Evolutionary conservation across 2,329 filamentous ascomycete genomes (phyloP).

Genomic region (Parastagonospora avenae): DNA sequence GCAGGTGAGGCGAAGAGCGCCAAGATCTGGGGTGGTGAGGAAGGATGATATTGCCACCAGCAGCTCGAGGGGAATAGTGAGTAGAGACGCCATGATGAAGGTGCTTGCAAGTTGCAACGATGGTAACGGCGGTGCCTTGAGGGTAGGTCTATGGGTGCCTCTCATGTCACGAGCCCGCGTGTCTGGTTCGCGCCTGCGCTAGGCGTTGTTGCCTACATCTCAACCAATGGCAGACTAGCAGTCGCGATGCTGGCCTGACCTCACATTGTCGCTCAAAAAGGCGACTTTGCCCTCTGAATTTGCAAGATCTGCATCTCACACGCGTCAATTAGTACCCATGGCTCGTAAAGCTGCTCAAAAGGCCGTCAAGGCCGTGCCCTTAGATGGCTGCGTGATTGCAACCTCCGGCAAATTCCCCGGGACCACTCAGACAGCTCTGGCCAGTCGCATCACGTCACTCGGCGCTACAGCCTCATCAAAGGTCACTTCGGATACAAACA

Average conservation of each 20-base stretch:
- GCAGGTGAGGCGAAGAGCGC: slow-evolving; percentile 61
- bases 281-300: neutral
- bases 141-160: neutral
- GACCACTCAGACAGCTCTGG: slow-evolving; percentile 57
- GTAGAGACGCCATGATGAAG: slow-evolving; percentile 27
- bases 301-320: slow-evolving; percentile 1
- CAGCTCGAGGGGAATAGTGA: slow-evolving; percentile 62
- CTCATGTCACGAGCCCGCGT: slow-evolving; percentile 19
- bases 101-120: neutral
- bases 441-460: slow-evolving; percentile 53
- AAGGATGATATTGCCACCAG: slow-evolving; percentile 58
- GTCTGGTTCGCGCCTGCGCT: slow-evolving; percentile 14
- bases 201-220: slow-evolving; percentile 18
- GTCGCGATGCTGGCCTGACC: slow-evolving; percentile 1
- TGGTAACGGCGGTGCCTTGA: neutral
- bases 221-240: slow-evolving; percentile 5
- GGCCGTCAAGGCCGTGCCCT: slow-evolving; percentile 36
- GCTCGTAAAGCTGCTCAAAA: slow-evolving; percentile 28
- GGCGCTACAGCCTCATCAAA: slow-evolving; percentile 57
- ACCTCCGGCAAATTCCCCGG: slow-evolving; percentile 66
- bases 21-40: slow-evolving; percentile 62
- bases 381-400: slow-evolving; percentile 59
- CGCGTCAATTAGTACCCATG: slow-evolving; percentile 15
- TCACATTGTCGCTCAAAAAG: slow-evolving; percentile 16
- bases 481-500: slow-evolving; percentile 58